These are phyloP conservation scores for Thalassiosira exigua DNA, from an alignment of 352 stramenopile genomes.

Conservation along the genomic window DNA sequence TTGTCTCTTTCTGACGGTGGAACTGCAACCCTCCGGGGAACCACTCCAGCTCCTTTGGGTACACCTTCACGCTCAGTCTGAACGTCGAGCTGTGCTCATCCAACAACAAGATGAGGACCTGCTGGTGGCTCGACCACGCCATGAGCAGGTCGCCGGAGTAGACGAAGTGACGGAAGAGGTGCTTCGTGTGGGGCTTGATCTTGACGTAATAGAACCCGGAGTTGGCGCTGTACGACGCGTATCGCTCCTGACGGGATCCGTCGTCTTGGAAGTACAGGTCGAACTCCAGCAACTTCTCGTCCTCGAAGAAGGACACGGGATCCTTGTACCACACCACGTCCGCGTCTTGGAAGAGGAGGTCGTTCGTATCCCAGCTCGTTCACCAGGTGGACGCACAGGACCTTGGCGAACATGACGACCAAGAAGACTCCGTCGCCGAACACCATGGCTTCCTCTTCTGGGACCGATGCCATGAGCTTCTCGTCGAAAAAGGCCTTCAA, in stretches of 20 bases:
- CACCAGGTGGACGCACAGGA: constrained; percentile 83
- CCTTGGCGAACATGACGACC: constrained; percentile 85
- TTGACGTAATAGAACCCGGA: constrained; percentile 71
- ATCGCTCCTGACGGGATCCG: constrained; percentile 69
- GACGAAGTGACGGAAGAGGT: constrained; percentile 72
- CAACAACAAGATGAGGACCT: constrained; percentile 71
- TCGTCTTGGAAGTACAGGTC: constrained; percentile 87
- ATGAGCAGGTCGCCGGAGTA: constrained; percentile 73
- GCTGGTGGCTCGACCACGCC: constrained; percentile 77
- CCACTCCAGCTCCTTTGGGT: constrained; percentile 64
- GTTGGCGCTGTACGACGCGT: constrained; percentile 73
- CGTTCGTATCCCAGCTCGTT: constrained; percentile 80
- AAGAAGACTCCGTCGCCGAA: constrained; percentile 85
- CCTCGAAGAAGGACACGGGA: constrained; percentile 58
- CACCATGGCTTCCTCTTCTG: constrained; percentile 46
- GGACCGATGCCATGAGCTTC: constrained; percentile 52
- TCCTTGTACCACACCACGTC: constrained; percentile 79
- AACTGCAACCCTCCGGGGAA: constrained; percentile 83
- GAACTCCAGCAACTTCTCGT: constrained; percentile 51
- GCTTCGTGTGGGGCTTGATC: constrained; percentile 60
- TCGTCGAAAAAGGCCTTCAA: constrained; percentile 74
- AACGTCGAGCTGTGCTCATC: constrained; percentile 73
- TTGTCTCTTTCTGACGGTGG: constrained; percentile 57
- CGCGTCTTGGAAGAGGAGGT: constrained; percentile 67
- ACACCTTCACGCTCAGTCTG: constrained; percentile 80